Percentiles rank a stretch among this genome's conserved stretches.
These are phyloP conservation scores for Penicillium manginii DNA, from an alignment of 495 filamentous ascomycete genomes.

Conservation along the genomic window DNA sequence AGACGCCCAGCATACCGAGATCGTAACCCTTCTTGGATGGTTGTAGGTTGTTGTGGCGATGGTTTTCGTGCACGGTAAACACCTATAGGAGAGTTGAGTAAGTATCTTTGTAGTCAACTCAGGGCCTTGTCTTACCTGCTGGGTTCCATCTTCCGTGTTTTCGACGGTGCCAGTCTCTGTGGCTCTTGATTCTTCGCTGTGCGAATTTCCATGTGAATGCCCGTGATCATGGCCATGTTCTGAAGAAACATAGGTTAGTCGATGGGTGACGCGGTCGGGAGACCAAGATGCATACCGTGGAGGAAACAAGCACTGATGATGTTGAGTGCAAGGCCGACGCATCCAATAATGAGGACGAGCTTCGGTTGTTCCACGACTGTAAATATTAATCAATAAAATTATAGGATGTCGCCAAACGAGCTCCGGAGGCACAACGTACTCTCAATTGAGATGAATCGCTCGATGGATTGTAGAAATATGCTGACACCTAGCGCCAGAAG, in stretches of 20 bases:
- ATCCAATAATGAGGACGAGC: conserved; percentile 77
- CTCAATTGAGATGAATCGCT: conserved; percentile 67
- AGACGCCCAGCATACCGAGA: conserved; percentile 49
- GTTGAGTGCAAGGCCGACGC: conserved; percentile 76
- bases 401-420: background rate
- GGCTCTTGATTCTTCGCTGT: conserved; percentile 17
- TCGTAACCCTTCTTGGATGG: conserved; percentile 23
- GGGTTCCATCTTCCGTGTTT: background rate
- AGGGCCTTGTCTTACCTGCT: background rate
- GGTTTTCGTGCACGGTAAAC: conserved; percentile 8
- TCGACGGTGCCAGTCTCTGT: conserved; percentile 9
- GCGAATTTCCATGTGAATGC: conserved; percentile 27
- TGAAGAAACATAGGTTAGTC: background rate
- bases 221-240: conserved; percentile 13
- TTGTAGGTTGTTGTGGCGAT: conserved; percentile 10
- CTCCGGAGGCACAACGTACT: conserved; percentile 33
- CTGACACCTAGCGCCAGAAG: conserved; percentile 89
- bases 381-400: conserved; percentile 9
- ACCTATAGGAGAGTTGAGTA: too few species aligned
- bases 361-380: conserved; percentile 69
- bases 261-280: background rate
- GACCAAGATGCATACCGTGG: conserved; percentile 53
- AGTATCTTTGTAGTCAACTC: too few species aligned
- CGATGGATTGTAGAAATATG: conserved; percentile 87
- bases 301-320: conserved; percentile 77